A percentile compares a stretch with the other conserved stretches of the same genome.
phyloP scores from a whole-genome alignment of 192 early-diverging fungal species.

The Umbelopsis sp. region DNA sequence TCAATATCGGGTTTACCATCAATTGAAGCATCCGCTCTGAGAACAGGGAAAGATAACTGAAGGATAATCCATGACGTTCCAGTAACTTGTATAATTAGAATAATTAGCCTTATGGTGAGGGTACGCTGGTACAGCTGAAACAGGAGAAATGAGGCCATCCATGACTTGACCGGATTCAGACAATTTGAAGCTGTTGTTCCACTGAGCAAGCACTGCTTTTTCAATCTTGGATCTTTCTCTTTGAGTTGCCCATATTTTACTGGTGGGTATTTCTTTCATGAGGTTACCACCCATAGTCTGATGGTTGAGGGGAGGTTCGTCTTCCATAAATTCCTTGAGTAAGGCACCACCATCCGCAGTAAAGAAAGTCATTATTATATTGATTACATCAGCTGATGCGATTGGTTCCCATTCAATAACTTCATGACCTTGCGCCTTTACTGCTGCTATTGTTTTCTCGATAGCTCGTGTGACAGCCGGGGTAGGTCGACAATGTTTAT shows the following conservation, averaged over 20 bases:
- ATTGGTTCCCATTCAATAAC: conserved; percentile 4
- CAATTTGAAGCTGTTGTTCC: not conserved
- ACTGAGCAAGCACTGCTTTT: not conserved
- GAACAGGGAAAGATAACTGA: not conserved
- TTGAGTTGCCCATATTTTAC: not conserved
- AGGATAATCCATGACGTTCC: conserved; percentile 2
- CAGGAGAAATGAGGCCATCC: not conserved
- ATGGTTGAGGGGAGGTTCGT: not conserved
- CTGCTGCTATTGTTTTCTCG: not conserved
- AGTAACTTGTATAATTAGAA: not conserved
- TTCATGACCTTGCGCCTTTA: not conserved
- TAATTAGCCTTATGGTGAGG: not conserved
- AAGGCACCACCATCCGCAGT: not conserved
- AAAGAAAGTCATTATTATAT: not conserved
- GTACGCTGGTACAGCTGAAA: not conserved
- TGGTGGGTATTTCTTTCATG: not conserved
- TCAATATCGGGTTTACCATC: not conserved
- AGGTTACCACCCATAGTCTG: not conserved
- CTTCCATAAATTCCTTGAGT: not conserved
- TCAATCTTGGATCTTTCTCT: not conserved
- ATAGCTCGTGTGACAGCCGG: not conserved
- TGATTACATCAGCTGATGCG: not conserved
- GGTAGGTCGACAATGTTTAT: not conserved
- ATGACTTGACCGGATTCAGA: not conserved
- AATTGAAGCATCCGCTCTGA: not conserved